Base-by-base conservation (phyloP, 1,139 yeast genomes). In the Yamadazyma dushanensis region DNA sequence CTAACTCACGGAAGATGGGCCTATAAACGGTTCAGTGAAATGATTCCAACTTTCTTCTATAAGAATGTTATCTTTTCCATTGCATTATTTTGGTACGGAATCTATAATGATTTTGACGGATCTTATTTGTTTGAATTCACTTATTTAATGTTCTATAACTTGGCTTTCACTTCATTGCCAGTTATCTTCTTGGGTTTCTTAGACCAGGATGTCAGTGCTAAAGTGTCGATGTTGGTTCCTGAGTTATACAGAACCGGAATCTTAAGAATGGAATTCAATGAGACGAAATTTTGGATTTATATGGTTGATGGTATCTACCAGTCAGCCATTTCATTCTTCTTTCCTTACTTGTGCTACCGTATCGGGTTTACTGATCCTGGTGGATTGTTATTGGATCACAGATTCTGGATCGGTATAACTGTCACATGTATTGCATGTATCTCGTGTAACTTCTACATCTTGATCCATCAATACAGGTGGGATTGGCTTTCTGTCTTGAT, bases 1-100 rank as follows among this genome's bases (percentile, higher is more conserved):
- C 65, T 92, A 38, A 94, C 88, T 18, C 98, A 92, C 64, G 98
- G 98, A 26, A 77, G 97, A 58, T 92, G 97, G 97, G 85, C 95
- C 1, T 92, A 92, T 58, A 85, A 84, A 54, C 72, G 97, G 49
- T 70, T 92, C 35, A 80, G 95, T 25, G 97, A 90, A 60, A 89
- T 90, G 96, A 83, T 89, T 55, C 97, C 97, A 20, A 76, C 83
- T 54, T 88, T 92, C 65, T 92, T 92, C 56, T 92, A 83, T 68
- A 92, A 92, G 63, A 92, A 92, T 57, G 89, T 87, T 38, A 83
- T 87, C 49, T 92, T 89, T 67, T 82, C 96, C 0, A 57, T 90
- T 51, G 83, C 97, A 0, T 69, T 89, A 47, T 92, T 89, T 58
- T 92, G 97, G 97, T 92, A 83, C 59, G 96, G 96, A 51, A 73